Base-by-base conservation (phyloP, 1,139 yeast species). In the Debaryomycetaceae sp. region DNA sequence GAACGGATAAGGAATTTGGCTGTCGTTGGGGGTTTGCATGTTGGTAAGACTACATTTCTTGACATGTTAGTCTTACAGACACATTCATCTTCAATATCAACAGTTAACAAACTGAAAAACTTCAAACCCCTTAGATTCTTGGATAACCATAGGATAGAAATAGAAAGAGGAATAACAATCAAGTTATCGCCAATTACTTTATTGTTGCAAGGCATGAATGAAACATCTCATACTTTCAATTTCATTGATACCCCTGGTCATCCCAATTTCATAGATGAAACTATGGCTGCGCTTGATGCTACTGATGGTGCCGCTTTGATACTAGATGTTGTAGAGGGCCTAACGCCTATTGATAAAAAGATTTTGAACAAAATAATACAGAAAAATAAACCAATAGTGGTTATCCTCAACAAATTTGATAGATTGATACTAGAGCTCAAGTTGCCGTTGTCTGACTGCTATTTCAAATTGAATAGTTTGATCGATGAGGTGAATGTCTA, bases 161-260 rank as follows among this genome's bases (percentile, higher is more conserved):
- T 76, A 4, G 81, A 81, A 37, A 70, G 97, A 46, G 93, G 90
- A 0, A 55, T 88, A 11, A 74, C 96, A 1, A 74, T 89, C 20
- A 84, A 84, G 53, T 47, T 84, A 1, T 68, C 85, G 1, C 83
- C 89, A 0, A 73, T 87, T 51, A 71, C 95, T 0, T 54, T 89
- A 14, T 61, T 91, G 8, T 60, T 85, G n/a, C 78, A 77, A 0
- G 81, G 81, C 55, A 50, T 78, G 24, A 70, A 68, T 20, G 82
- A 76, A 1, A 80, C 75, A 50, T 83, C 96, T 0, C 66, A 68
- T 35, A 76, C 80, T 1, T 56, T 85, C 27, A 88, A 86, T 55
- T 53, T 90, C 3, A 51, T 89, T 1, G 99, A 95, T 56, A 75
- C 96, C 0, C 99, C 99, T 0, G 99, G 99, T 0, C 98, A 93